Percentiles rank a stretch among this genome's conserved stretches.
Conservation (phyloP, 202 grass and related monocot genomes). For the Schoenoplectus tabernaemontani region DNA sequence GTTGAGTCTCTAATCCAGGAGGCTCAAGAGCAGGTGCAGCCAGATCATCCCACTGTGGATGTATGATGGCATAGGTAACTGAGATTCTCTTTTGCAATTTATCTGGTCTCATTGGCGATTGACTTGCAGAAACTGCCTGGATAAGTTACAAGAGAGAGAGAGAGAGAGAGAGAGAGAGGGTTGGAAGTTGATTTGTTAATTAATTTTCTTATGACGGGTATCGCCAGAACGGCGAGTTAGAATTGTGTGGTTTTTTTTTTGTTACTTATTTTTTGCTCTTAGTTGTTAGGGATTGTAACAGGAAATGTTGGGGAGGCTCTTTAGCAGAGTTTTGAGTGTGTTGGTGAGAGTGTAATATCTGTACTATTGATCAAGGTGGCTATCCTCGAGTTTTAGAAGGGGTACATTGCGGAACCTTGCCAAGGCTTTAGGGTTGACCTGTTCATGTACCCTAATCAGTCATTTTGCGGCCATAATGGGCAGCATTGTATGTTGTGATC, state of each 20-base stretch:
- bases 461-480: background rate
- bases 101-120: conserved; percentile 23
- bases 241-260: conserved; percentile 28
- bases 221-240: conserved; percentile 31
- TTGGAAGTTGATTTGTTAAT: conserved; percentile 1
- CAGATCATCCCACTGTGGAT: conserved; percentile 24
- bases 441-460: conserved; percentile 20
- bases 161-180: too few species aligned
- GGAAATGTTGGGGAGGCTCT: background rate
- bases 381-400: conserved; percentile 77
- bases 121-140: background rate
- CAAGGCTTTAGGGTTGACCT: conserved; percentile 21
- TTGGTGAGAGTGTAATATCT: conserved; percentile 23
- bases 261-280: conserved; percentile 13
- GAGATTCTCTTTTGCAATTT: conserved; percentile 25
- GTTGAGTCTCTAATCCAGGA: conserved; percentile 10
- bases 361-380: conserved; percentile 44
- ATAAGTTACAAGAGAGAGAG: background rate
- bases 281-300: conserved; percentile 16
- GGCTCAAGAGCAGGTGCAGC: conserved; percentile 31
- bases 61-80: conserved; percentile 30
- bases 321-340: conserved; percentile 29
- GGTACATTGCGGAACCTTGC: background rate
- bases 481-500: conserved; percentile 8
- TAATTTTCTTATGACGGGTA: conserved; percentile 20